Evolutionary conservation across 192 early-diverging fungal genomes (phyloP).

Genomic region (Dispira simplex): DNA sequence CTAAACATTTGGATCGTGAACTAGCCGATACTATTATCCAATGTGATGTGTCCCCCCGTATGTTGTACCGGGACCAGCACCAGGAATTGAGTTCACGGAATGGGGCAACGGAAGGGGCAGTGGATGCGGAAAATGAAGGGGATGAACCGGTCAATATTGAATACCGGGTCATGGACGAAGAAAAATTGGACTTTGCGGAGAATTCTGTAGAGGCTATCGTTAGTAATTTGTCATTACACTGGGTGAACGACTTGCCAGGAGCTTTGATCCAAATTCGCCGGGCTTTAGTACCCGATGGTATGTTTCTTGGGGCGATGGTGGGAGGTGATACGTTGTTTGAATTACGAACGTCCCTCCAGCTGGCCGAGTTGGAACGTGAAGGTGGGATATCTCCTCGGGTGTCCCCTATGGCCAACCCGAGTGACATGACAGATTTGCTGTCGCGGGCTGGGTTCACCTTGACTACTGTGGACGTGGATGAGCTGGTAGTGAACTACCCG

Average conservation of each 20-base stretch:
- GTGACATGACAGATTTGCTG: constrained; percentile 65
- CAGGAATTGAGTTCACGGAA: constrained; percentile 17
- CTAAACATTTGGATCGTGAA: constrained; percentile 64
- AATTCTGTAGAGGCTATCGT: constrained; percentile 80
- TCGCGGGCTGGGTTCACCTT: constrained; percentile 74
- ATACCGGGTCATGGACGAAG: constrained; percentile 73
- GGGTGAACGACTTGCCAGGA: constrained; percentile 91
- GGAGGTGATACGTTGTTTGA: constrained; percentile 96
- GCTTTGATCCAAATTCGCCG: constrained; percentile 71
- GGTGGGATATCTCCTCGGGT: constrained; percentile 80
- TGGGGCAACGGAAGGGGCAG: constrained; percentile 16
- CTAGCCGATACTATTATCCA: constrained; percentile 72
- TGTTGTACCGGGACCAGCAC: constrained; percentile 26
- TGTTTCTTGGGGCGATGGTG: constrained; percentile 87
- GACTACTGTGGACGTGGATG: constrained; percentile 89
- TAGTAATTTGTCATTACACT: constrained; percentile 75
- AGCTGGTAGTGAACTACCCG: constrained; percentile 81
- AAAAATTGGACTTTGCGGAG: constrained; percentile 58
- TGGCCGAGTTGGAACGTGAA: constrained; percentile 83
- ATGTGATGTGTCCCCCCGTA: constrained; percentile 64
- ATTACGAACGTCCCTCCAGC: constrained; percentile 72
- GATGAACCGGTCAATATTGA: constrained; percentile 51
- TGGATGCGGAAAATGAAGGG: background rate
- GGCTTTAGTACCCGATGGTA: constrained; percentile 77
- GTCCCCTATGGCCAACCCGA: constrained; percentile 73